These are phyloP conservation scores for Paspalum vaginatum DNA, from an alignment of 176 grass and related monocot species.

Conservation along the genomic window DNA sequence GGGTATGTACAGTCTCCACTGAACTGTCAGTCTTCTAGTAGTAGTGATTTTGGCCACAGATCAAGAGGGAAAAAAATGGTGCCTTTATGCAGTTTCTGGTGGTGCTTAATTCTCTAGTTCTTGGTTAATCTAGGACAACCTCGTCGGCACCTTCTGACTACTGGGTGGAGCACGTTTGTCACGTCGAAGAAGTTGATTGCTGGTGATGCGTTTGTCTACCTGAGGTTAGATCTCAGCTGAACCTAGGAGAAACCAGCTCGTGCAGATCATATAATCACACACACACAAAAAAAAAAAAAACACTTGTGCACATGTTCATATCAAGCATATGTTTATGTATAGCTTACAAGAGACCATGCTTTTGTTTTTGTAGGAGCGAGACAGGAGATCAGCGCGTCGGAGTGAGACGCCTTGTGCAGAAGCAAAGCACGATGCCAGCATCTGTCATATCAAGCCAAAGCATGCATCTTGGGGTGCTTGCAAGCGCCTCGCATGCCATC, in stretches of 20 bases:
- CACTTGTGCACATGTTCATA: slow-evolving; percentile 13
- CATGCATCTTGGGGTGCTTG: slow-evolving; percentile 99
- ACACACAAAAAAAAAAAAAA: not conserved
- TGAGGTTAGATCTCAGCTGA: slow-evolving; percentile 53
- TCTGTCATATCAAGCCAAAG: slow-evolving; percentile 98
- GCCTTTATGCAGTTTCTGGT: not conserved
- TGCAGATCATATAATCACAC: no score
- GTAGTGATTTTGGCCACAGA: slow-evolving; percentile 28
- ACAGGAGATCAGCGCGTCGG: slow-evolving; percentile 86
- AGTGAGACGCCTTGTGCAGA: slow-evolving; percentile 80
- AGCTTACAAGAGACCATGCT: not conserved
- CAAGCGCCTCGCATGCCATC: slow-evolving; percentile 88
- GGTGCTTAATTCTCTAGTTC: slow-evolving; percentile 18
- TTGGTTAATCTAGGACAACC: slow-evolving; percentile 75
- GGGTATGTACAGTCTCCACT: slow-evolving; percentile 52
- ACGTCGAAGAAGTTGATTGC: slow-evolving; percentile 85
- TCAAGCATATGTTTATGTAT: slow-evolving; percentile 10
- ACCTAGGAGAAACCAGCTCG: not conserved
- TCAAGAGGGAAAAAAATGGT: not conserved
- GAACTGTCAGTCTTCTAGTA: no score
- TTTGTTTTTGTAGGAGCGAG: slow-evolving; percentile 63
- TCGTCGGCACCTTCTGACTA: slow-evolving; percentile 87
- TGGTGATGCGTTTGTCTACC: slow-evolving; percentile 91
- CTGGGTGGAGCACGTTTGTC: slow-evolving; percentile 95
- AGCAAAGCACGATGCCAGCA: slow-evolving; percentile 73